Evolutionary conservation across 1,284 basidiomycete species (phyloP), one percentile per base, ranked within the genome.

Genomic region (Marasmius fiardii): DNA sequence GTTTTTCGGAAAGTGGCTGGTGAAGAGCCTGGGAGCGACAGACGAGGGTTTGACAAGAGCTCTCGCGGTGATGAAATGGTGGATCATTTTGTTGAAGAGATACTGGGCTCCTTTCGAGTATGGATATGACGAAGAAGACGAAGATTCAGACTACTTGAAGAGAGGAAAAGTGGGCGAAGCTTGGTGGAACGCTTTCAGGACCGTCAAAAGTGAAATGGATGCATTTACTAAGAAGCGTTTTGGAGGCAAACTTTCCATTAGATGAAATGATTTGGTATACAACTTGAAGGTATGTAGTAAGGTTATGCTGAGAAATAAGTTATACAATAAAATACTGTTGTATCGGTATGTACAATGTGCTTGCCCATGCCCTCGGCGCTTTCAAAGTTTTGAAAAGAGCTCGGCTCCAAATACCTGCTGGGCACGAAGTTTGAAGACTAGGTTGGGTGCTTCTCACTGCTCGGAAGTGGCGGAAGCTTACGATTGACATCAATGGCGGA

Each of bases 181-280:
- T 18, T 94, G 92, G 92, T 93, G 91, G 90, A 75, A 71, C 47
- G 81, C 86, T 6, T 92, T 87, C 72, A 71, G 77, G 58, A 77
- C 78, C 28, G 82, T 91, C 6, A 86, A 86, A 67, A 71, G 63
- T 8, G 76, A 74, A 60, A 81, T 93, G 70, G 86, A 90, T 59
- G 71, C 67, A 20, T 76, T 82, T 26, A 77, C 81, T 4, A 74
- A 79, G 57, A 79, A 77, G 66, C 79, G 79, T 59, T 89, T 88
- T 65, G 90, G 91, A 16, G 87, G 89, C 0, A 70, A 72, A n/a
- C 65, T 90, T 51, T 78, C 71, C 11, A 65, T 79, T 51, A 72
- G 65, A 54, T 78, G 62, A 71, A 8, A 31, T n/a, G 28, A 10
- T 31, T 31, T 4, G 28, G 4, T 31, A 10, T 31, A 31, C 28